Evolutionary conservation across 2,329 filamentous ascomycete species (phyloP), one percentile per base, ranked within the genome.

Genomic region (Xylaria sp.): DNA sequence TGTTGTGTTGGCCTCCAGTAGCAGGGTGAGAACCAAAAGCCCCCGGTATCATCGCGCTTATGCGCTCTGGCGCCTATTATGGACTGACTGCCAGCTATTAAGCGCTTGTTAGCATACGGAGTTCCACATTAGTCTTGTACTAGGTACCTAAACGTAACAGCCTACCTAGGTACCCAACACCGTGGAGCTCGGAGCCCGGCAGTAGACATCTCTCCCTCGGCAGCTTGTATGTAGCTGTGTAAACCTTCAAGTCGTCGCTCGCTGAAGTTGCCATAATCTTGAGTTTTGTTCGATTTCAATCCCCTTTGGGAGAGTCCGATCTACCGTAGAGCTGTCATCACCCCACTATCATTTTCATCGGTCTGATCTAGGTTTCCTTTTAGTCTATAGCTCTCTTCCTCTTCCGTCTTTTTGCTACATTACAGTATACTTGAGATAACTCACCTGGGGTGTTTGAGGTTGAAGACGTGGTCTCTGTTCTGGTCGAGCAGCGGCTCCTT

Each of bases 31-130:
- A 4, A 35, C 5, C 8, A 35, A 12, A 13, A 29, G 29, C 2
- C 63, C 40, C 58, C 37, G 54, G 53, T 55, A 55, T 23, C 37
- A 29, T 50, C 74, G 73, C 74, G 74, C 73, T 75, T 75, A 75
- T 66, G 68, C 58, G 61, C 42, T 60, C 58, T 60, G 62, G 69
- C 69, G 61, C 60, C 67, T 72, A 55, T 42, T 25, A 59, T 69
- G 21, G 27, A 37, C 57, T 57, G 61, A 37, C 62, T 63, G 51
- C 55, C 48, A 68, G 44, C 40, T 51, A 53, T 69, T 72, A 74
- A 70, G 70, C 70, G 42, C 68, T 48, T 53, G 58, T 54, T 25
- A 44, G 25, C 25, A 66, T 57, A 57, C 25, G 50, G 55, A 32
- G 32, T 35, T 63, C 54, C 27, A 60, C 42, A 47, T 47, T 47